Evolutionary conservation across 2,329 filamentous ascomycete genomes (phyloP), one percentile per base, ranked within the genome.

Genomic region (Colletotrichum lupini): DNA sequence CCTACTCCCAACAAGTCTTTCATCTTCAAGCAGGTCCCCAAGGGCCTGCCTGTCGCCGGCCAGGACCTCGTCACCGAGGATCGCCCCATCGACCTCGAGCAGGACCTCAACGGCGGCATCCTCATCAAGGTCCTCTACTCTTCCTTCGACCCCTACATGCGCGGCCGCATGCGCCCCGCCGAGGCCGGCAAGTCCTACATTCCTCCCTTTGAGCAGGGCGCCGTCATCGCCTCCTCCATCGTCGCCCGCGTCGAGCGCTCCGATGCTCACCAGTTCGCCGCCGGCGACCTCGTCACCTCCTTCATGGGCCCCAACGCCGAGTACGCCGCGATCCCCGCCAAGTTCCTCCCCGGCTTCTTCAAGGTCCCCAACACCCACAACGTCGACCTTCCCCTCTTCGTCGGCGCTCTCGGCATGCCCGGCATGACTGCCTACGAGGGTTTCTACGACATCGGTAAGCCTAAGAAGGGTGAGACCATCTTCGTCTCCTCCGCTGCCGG

Each of bases 141-240:
- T 76, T 95, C 93, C 53, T 93, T 93, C 84, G 95, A 97, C 82
- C 95, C 95, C 2, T 97, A 97, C 85, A 91, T 94, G 86, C 93
- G 95, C 70, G 93, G 93, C 74, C 90, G 90, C 77, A 95, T 97
- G 93, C 92, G 94, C 60, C 83, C 87, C 60, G 80, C 93, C 7
- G 81, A 85, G 46, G 78, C 84, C 80, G 71, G 71, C 60, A 90
- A 93, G 83, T 95, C 93, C 11, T 97, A 95, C 85, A 81, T 86
- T 26, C 86, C 92, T 1, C 82, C 92, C 2, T 94, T 91, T 79
- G 80, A 86, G 19, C 81, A 94, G 59, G 87, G 87, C 80, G 83
- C 89, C 77, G 90, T 94, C 75, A 89, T 97, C 75, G 84, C 83
- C 76, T 95, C 92, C 83, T 82, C 82, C 76, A 87, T 85, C 65